Conservation (phyloP, 1,284 basidiomycete genomes). For the Apiotrichum brassicae region DNA sequence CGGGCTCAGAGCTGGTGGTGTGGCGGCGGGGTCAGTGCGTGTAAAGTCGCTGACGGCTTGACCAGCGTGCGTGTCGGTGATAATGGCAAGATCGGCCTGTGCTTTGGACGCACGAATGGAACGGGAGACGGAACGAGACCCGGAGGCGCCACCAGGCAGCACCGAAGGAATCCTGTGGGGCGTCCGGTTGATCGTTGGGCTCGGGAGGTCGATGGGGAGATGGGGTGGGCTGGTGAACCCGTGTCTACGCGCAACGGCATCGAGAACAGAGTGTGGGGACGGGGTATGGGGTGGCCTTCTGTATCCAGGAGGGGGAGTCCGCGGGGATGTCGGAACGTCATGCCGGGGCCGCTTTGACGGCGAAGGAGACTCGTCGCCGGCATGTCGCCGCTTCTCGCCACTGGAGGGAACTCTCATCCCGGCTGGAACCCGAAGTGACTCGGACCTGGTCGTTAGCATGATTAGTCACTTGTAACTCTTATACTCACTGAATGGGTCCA, state of each 20-base stretch:
- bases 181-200: constrained; percentile 20
- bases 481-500: no score
- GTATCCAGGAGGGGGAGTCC: not conserved
- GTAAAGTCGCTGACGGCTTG: constrained; percentile 5
- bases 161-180: not conserved
- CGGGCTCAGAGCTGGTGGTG: constrained; percentile 27
- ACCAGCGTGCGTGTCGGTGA: constrained; percentile 17
- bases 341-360: not conserved
- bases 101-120: not conserved
- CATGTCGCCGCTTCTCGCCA: not conserved
- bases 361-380: not conserved
- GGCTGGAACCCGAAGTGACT: no score
- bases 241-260: not conserved
- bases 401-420: not conserved
- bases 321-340: not conserved
- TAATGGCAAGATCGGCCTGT: constrained; percentile 25
- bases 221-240: constrained; percentile 24
- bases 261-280: no score
- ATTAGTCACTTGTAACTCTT: no score
- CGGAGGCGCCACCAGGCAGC: constrained; percentile 10
- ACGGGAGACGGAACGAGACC: constrained; percentile 11
- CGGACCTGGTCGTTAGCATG: no score
- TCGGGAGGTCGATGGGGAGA: constrained; percentile 16
- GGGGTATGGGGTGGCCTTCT: not conserved
- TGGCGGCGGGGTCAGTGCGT: constrained; percentile 3